Evolutionary conservation across 2,329 filamentous ascomycete species (phyloP).

Genomic region (Xylariaceae sp.): DNA sequence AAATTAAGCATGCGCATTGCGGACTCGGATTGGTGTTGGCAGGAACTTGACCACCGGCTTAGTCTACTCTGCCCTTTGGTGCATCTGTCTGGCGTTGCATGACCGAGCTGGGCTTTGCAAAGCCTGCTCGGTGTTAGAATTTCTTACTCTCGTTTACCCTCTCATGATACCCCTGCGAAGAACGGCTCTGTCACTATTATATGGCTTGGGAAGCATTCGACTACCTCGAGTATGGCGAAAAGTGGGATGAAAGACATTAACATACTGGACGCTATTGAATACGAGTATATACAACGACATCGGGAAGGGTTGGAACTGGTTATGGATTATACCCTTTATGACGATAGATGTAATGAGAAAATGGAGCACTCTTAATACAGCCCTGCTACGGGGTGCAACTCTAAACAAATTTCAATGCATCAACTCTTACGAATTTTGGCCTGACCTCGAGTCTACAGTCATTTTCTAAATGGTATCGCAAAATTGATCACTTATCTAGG

Average conservation of each 20-base stretch:
- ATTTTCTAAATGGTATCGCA: too few species aligned
- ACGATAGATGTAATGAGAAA: background rate
- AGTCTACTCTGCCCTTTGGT: background rate
- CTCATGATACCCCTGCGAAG: conserved; percentile 31
- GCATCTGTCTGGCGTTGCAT: conserved; percentile 1
- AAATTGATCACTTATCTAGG: too few species aligned
- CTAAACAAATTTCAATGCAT: too few species aligned
- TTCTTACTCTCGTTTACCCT: conserved; percentile 27
- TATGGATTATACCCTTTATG: background rate
- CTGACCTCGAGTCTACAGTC: too few species aligned
- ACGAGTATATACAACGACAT: background rate
- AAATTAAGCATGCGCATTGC: background rate
- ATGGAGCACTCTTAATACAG: too few species aligned
- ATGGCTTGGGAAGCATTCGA: conserved; percentile 1
- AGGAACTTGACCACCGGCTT: background rate
- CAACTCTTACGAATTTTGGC: too few species aligned
- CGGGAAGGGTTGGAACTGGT: background rate
- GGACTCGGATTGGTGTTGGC: background rate
- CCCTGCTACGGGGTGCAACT: too few species aligned
- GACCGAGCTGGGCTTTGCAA: background rate
- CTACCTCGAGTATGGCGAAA: conserved; percentile 1
- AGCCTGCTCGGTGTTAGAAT: conserved; percentile 12
- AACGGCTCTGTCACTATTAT: conserved; percentile 1
- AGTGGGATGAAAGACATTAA: background rate
- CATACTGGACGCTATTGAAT: background rate